A percentile compares a stretch with the other conserved stretches of the same genome.
Evolutionary conservation across 2,329 filamentous ascomycete genomes (phyloP).

Genomic region (Teratosphaeriaceae sp.): DNA sequence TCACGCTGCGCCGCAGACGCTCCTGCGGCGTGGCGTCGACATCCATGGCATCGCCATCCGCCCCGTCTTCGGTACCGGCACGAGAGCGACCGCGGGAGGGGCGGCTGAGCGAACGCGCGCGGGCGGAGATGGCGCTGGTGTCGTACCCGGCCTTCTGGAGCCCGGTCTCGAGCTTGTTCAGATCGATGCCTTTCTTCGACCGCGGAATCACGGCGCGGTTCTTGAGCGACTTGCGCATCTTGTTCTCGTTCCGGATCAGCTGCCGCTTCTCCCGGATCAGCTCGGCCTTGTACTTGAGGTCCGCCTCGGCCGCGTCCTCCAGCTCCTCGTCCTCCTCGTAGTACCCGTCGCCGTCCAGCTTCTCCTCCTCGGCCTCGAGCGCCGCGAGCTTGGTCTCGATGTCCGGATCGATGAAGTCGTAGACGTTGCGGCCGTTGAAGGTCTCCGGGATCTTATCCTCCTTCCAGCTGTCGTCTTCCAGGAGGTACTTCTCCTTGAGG

Average conservation of each 20-base stretch:
- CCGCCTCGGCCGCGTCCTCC: conserved; percentile 80
- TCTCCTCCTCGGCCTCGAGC: conserved; percentile 92
- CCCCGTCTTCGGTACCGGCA: conserved; percentile 49
- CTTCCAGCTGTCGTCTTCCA: conserved; percentile 89
- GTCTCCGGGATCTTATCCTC: conserved; percentile 93
- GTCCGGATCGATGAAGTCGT: conserved; percentile 94
- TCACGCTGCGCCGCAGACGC: conserved; percentile 45
- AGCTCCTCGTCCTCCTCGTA: conserved; percentile 78
- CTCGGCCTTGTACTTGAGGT: conserved; percentile 85
- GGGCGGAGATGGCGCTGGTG: conserved; percentile 64
- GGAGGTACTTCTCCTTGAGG: conserved; percentile 76
- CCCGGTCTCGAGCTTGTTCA: conserved; percentile 80
- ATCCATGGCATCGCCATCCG: conserved; percentile 70
- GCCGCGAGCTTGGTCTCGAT: conserved; percentile 89
- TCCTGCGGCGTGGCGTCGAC: conserved; percentile 36
- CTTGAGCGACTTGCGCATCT: conserved; percentile 95
- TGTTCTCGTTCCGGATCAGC: conserved; percentile 87
- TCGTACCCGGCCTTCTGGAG: conserved; percentile 83
- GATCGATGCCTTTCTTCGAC: conserved; percentile 69
- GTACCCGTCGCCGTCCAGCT: conserved; percentile 82
- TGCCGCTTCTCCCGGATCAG: conserved; percentile 92
- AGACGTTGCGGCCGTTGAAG: conserved; percentile 92
- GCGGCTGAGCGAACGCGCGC: conserved; percentile 62
- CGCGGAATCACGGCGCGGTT: conserved; percentile 92
- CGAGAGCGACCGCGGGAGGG: conserved; percentile 60